A percentile compares a stretch with the other conserved stretches of the same genome.
Evolutionary conservation across 176 grass and related monocot species (phyloP).

Genomic region (Lolium perenne): DNA sequence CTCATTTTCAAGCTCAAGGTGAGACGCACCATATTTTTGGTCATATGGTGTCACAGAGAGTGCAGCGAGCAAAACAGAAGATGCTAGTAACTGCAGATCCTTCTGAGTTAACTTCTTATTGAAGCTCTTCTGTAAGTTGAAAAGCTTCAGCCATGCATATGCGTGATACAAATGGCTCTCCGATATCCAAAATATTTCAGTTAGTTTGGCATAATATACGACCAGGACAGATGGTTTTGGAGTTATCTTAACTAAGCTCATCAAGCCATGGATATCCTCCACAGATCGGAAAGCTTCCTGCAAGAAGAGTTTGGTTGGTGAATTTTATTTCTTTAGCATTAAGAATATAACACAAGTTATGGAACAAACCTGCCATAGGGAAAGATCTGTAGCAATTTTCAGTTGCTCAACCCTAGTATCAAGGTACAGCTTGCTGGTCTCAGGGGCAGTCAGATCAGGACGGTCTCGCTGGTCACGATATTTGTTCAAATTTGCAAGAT

Average conservation of each 20-base stretch:
- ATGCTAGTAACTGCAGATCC: conserved; percentile 93
- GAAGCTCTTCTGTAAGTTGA: conserved; percentile 91
- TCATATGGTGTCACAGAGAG: conserved; percentile 88
- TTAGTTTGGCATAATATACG: conserved; percentile 91
- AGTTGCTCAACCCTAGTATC: conserved; percentile 95
- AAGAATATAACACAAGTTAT: background rate
- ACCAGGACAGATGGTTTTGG: conserved; percentile 92
- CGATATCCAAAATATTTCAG: conserved; percentile 97
- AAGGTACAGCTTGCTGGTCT: conserved; percentile 87
- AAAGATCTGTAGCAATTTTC: conserved; percentile 88
- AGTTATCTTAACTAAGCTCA: conserved; percentile 92
- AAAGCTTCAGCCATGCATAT: conserved; percentile 97
- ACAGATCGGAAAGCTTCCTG: conserved; percentile 99
- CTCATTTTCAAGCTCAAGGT: conserved; percentile 90
- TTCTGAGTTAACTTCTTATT: conserved; percentile 97
- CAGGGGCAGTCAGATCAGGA: conserved; percentile 79
- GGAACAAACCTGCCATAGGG: conserved; percentile 85
- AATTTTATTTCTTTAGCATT: background rate
- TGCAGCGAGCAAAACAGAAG: conserved; percentile 87
- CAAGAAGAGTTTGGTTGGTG: conserved; percentile 7
- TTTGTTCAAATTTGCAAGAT: conserved; percentile 95
- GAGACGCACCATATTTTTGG: conserved; percentile 80
- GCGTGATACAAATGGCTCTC: conserved; percentile 91
- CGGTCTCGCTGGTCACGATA: conserved; percentile 94
- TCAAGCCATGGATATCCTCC: conserved; percentile 94